Base-by-base conservation (phyloP, 352 stramenopile species). In the Nothophytophthora sp. region DNA sequence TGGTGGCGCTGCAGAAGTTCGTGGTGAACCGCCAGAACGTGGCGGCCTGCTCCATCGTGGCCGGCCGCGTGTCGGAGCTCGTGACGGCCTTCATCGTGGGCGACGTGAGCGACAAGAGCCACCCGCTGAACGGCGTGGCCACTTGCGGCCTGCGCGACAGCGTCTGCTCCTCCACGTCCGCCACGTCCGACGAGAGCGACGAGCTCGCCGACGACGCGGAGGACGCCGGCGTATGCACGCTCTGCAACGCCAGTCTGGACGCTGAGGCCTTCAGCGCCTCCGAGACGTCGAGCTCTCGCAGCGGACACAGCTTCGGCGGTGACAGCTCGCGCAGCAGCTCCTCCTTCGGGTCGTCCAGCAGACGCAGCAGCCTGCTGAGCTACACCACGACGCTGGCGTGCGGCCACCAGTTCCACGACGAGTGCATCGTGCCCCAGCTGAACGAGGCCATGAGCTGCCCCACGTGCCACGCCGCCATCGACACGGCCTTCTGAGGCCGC, bases 391-490 rank as follows among this genome's bases (percentile, higher is more conserved):
- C 60, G 19, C 65, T 86, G 9, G 29, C 73, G 10, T 94, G 84
- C 24, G 79, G 72, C 44, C 84, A 94, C 62, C 75, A 89, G 50
- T 92, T 92, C 64, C 84, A 94, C 60, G 70, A 70, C 37, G 55
- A 73, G 30, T 94, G 84, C 46, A 82, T 92, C 58, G 81, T 91
- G 41, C 76, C 72, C 15, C 79, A 62, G 49, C 63, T 90, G 16
- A 73, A 70, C 19, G 91, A 94, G 46, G 79, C 90, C 55, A 90
- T 90, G 42, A 60, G 82, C 7, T 94, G 84, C 38, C 84, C 84
- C 2, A 73, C 73, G 13, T 94, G 84, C 55, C 90, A 80, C 68
- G 76, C 69, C 16, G 73, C 78, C 18, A 88, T 90, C 33, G 76
- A 92, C 50, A 75, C 54, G 29, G 67, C 5, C 55, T 91, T 15